phyloP scores from a whole-genome alignment of 139 green algal species.

The Mychonastes homosphaera region DNA sequence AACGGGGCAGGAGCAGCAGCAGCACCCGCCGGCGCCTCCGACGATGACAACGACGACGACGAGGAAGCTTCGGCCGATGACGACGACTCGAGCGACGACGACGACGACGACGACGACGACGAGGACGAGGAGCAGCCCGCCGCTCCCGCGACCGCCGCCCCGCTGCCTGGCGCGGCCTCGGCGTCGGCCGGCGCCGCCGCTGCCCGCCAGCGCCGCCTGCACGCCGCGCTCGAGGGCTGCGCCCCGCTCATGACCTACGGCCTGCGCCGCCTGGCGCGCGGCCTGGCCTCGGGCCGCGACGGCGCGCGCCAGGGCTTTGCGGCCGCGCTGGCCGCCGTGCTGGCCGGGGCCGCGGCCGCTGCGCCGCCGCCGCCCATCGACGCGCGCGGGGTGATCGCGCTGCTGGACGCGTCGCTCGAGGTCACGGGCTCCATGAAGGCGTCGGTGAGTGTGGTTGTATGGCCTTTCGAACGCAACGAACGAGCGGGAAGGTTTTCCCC shows the following conservation, averaged over 20 bases:
- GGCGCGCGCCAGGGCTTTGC: slow-evolving; percentile 75
- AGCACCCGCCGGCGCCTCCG: too few relatives aligned
- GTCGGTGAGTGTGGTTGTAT: slow-evolving; percentile 14
- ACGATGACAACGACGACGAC: too few relatives aligned
- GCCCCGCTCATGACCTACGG: slow-evolving; percentile 51
- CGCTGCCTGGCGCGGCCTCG: background rate
- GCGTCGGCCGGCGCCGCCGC: slow-evolving; percentile 3
- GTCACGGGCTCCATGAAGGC: slow-evolving; percentile 34
- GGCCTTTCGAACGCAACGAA: background rate
- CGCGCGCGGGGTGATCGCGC: slow-evolving; percentile 16
- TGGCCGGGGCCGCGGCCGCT: slow-evolving; percentile 12
- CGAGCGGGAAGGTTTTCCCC: too few relatives aligned
- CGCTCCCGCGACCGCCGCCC: background rate
- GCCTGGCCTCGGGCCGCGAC: slow-evolving; percentile 47
- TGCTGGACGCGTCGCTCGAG: slow-evolving; percentile 41
- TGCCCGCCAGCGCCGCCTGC: slow-evolving; percentile 10
- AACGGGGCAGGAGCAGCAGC: too few relatives aligned
- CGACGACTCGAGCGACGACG: background rate
- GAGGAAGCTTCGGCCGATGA: too few relatives aligned
- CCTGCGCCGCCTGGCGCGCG: slow-evolving; percentile 52
- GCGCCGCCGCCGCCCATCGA: background rate
- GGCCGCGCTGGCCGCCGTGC: slow-evolving; percentile 44
- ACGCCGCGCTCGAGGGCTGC: slow-evolving; percentile 34
- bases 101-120: slow-evolving; percentile 4
- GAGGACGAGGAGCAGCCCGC: slow-evolving; percentile 18